These are phyloP conservation scores for Penicillium arizonense DNA, from an alignment of 495 filamentous ascomycete genomes.

Conservation along the genomic window DNA sequence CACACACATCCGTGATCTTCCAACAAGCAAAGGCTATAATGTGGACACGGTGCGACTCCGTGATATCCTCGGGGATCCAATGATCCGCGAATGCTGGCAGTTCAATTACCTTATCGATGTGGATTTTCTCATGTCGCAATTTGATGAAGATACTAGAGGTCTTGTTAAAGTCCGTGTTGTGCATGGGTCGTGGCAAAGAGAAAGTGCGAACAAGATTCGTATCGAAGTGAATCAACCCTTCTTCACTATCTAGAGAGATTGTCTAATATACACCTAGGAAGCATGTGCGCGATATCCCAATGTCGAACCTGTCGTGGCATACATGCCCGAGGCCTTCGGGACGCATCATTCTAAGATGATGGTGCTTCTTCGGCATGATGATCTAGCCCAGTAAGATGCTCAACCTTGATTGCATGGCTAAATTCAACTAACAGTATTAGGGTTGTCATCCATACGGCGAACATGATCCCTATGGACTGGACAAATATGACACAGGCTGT, in stretches of 20 bases:
- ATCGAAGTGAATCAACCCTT: conserved; percentile 55
- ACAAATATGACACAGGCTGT: conserved; percentile 80
- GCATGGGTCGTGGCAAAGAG: conserved; percentile 84
- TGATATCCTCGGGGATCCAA: conserved; percentile 76
- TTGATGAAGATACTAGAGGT: conserved; percentile 67
- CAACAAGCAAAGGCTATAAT: conserved; percentile 53
- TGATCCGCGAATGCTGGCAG: conserved; percentile 84
- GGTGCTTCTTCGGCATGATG: conserved; percentile 73
- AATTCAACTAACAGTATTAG: conserved; percentile 21
- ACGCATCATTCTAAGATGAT: conserved; percentile 92
- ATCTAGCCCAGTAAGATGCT: conserved; percentile 59
- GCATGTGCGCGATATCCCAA: conserved; percentile 63
- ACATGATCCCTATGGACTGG: conserved; percentile 87
- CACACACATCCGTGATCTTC: conserved; percentile 66
- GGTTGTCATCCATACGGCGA: conserved; percentile 83
- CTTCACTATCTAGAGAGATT: neutral
- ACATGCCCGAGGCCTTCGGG: conserved; percentile 83
- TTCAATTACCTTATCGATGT: conserved; percentile 89
- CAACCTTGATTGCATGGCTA: neutral
- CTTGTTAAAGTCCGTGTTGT: conserved; percentile 71
- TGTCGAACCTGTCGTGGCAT: conserved; percentile 68
- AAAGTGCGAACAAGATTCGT: conserved; percentile 56
- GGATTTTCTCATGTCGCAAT: conserved; percentile 66
- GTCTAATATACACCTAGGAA: conserved; percentile 40
- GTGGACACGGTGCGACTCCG: conserved; percentile 63